phyloP scores from a whole-genome alignment of 2,329 filamentous ascomycete genomes.

The Colletotrichum eleusines region DNA sequence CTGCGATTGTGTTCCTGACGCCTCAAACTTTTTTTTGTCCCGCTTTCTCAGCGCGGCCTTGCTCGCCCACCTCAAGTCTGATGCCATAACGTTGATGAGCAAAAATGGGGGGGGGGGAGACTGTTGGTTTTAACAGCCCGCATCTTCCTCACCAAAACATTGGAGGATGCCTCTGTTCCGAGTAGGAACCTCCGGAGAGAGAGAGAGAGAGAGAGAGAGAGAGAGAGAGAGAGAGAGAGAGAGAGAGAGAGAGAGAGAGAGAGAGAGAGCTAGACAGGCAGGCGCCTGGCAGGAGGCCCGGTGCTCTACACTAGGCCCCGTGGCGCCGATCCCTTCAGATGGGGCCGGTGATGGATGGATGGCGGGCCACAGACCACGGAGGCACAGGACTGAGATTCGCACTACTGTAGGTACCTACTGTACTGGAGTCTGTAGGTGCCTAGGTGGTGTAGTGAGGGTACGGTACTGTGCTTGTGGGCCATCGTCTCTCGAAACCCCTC shows the following conservation, averaged over 20 bases:
- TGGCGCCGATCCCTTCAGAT: neutral
- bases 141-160: no score
- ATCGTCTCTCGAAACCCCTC: constrained; percentile 23
- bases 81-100: constrained; percentile 8
- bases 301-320: neutral
- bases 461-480: neutral
- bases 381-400: neutral
- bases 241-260: no score
- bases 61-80: neutral
- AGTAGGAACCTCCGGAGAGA: no score
- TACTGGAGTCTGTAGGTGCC: no score
- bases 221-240: no score
- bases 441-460: no score
- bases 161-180: no score
- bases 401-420: neutral
- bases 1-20: neutral
- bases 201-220: no score
- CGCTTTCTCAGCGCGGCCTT: neutral
- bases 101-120: no score
- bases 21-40: neutral
- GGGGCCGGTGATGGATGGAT: no score
- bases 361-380: neutral
- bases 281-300: neutral
- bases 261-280: no score
- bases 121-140: neutral